Base-by-base conservation (phyloP, 108 stramenopile species). In the Stephanodiscus minutulus region DNA sequence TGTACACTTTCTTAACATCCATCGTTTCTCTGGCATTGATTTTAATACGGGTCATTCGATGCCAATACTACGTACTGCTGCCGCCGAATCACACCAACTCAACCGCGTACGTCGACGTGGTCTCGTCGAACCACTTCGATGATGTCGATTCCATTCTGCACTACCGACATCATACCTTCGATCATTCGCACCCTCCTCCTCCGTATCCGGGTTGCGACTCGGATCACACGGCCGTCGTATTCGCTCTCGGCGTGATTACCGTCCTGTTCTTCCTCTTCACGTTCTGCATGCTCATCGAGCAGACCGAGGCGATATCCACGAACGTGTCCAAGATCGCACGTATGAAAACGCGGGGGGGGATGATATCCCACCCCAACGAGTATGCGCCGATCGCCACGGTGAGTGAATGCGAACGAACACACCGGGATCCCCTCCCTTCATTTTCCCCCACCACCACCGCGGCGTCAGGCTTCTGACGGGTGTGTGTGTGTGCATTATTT, bases 201-300 rank as follows among this genome's bases (percentile, higher is more conserved):
- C 57, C 65, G 7, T 65, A 78, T 47, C 21, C 66, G 54, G 77
- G 66, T 48, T 82, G 81, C 52, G 55, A 68, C 57, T 50, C 57
- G 37, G 36, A 49, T 39, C 44, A 44, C 8, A 44, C 36, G 43
- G 31, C 46, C 7, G 47, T 74, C 13, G 29, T 88, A 50, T 50
- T 59, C 31, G 66, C 88, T 11, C 61, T 87, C 21, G 55, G 28
- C 31, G 55, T 87, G 9, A 73, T 87, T 18, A 72, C 86, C n/a
- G 46, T 91, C 11, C 79, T 96, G 15, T 99, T 99, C 71, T 87
- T 98, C 20, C 58, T 97, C 47, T 99, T 99, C 77, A 99, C 97
- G 18, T 74, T 85, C 59, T 95, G 93, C 77, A 99, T 99, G 98
- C 59, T 97, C 35, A 68, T 85, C 36, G 98, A 99, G 72, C 97